Evolutionary conservation across 2,329 filamentous ascomycete species (phyloP).

Genomic region (Epichloe aotearoae): DNA sequence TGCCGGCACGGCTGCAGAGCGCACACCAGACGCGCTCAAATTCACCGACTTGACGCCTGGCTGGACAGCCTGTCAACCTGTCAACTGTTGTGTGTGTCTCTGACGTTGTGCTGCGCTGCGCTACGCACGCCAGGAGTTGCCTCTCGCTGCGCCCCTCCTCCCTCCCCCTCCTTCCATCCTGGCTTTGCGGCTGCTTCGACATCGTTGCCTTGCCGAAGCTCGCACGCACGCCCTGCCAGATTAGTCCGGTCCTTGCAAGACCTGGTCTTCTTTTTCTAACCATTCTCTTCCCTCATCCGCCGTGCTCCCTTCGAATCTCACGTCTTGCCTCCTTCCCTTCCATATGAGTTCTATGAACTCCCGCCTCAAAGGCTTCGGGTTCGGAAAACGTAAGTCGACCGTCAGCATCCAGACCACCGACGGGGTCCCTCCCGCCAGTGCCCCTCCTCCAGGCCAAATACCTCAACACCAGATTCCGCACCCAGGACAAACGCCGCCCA

Average conservation of each 20-base stretch:
- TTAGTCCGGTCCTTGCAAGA: background rate
- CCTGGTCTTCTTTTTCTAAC: constrained; percentile 5
- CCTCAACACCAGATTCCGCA: constrained; percentile 31
- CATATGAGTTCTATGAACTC: constrained; percentile 68
- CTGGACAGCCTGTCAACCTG: background rate
- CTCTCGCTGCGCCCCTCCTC: background rate
- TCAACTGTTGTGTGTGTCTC: background rate
- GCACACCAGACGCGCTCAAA: background rate
- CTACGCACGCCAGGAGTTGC: too few relatives aligned
- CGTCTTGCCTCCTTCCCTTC: constrained; percentile 15
- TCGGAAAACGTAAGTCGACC: constrained; percentile 66
- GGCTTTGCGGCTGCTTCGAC: constrained; percentile 1
- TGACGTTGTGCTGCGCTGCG: too few relatives aligned
- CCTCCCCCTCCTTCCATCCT: background rate
- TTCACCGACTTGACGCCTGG: background rate
- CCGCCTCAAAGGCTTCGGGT: constrained; percentile 67
- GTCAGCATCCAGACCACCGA: constrained; percentile 43
- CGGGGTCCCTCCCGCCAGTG: constrained; percentile 20
- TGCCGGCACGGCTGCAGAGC: too few relatives aligned
- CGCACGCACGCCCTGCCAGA: background rate
- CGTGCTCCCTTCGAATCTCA: background rate
- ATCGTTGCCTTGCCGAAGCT: constrained; percentile 1
- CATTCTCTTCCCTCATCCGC: constrained; percentile 8
- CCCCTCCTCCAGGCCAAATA: constrained; percentile 29
- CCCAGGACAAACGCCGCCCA: constrained; percentile 20